These are phyloP conservation scores for Fusarium vanettenii DNA, from an alignment of 2,329 filamentous ascomycete genomes.

Conservation along the genomic window DNA sequence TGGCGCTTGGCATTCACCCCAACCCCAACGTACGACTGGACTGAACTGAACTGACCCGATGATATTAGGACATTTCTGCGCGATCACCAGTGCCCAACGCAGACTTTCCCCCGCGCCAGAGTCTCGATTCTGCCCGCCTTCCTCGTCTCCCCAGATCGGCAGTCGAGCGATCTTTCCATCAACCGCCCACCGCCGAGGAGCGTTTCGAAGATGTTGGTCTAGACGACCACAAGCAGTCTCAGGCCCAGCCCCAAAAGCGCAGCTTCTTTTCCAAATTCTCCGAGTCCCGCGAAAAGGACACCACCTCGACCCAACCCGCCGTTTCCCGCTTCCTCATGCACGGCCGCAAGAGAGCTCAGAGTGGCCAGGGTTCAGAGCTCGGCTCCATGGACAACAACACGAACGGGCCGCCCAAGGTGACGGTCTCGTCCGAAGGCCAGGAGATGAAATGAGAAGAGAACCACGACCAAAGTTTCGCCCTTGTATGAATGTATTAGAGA, in stretches of 20 bases:
- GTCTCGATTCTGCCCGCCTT: constrained; percentile 80
- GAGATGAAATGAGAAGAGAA: constrained; percentile 39
- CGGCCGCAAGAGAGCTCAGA: constrained; percentile 75
- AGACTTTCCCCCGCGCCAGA: constrained; percentile 76
- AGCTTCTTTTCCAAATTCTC: constrained; percentile 83
- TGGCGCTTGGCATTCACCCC: background rate
- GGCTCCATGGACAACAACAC: constrained; percentile 65
- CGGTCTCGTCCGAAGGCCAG: constrained; percentile 42
- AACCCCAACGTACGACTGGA: constrained; percentile 9
- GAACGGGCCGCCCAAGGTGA: constrained; percentile 40
- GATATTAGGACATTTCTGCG: constrained; percentile 84
- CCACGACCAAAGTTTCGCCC: constrained; percentile 12
- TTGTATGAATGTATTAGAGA: constrained; percentile 43
- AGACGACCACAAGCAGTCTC: constrained; percentile 72
- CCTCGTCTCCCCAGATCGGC: constrained; percentile 72
- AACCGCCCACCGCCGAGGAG: constrained; percentile 78
- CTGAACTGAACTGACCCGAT: constrained; percentile 34
- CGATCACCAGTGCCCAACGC: constrained; percentile 77
- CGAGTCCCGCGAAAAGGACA: constrained; percentile 60
- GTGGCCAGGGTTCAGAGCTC: constrained; percentile 77
- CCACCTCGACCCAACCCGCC: constrained; percentile 49
- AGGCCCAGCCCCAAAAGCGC: constrained; percentile 60
- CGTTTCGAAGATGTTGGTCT: constrained; percentile 91
- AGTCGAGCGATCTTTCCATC: constrained; percentile 68
- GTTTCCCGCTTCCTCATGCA: constrained; percentile 74